Percentiles rank a stretch among this genome's conserved stretches.
Evolutionary conservation across 2,329 filamentous ascomycete genomes (phyloP).

Genomic region (Emydomyces testavorans): DNA sequence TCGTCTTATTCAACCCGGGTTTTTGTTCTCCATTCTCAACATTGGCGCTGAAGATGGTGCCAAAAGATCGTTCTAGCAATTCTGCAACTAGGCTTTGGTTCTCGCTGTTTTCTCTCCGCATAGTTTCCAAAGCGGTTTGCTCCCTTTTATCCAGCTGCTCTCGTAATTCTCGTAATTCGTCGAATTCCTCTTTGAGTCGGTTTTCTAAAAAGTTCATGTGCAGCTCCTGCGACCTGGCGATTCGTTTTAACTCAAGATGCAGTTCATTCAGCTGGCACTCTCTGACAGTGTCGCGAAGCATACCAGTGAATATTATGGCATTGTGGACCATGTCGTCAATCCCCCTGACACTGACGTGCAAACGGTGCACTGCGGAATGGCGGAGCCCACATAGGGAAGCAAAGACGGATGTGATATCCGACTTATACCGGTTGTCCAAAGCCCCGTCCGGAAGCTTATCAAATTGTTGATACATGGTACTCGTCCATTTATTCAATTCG

Average conservation of each 20-base stretch:
- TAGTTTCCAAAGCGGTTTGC: conserved; percentile 1
- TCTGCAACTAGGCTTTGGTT: not conserved
- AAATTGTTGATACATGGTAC: conserved; percentile 18
- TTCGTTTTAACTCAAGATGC: conserved; percentile 22
- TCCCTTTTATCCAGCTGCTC: conserved; percentile 8
- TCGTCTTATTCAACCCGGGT: not conserved
- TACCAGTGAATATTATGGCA: conserved; percentile 22
- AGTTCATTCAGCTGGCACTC: conserved; percentile 14
- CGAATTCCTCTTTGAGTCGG: conserved; percentile 1
- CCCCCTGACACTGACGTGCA: conserved; percentile 21
- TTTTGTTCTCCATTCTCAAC: not conserved
- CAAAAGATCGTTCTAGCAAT: conserved; percentile 2
- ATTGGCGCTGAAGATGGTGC: not conserved
- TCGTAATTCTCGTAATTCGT: conserved; percentile 4
- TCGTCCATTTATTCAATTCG: conserved; percentile 31
- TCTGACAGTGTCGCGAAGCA: conserved; percentile 21
- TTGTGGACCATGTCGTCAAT: conserved; percentile 23
- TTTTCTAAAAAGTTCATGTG: conserved; percentile 9
- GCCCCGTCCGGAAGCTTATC: conserved; percentile 20
- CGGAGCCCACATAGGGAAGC: conserved; percentile 21
- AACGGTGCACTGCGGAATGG: conserved; percentile 28
- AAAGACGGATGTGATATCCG: conserved; percentile 19
- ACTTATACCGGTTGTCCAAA: conserved; percentile 14
- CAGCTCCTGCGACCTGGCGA: conserved; percentile 15
- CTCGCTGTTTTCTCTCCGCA: not conserved